Evolutionary conservation across 352 stramenopile genomes (phyloP).

Genomic region (Aphanomyces stellatus): DNA sequence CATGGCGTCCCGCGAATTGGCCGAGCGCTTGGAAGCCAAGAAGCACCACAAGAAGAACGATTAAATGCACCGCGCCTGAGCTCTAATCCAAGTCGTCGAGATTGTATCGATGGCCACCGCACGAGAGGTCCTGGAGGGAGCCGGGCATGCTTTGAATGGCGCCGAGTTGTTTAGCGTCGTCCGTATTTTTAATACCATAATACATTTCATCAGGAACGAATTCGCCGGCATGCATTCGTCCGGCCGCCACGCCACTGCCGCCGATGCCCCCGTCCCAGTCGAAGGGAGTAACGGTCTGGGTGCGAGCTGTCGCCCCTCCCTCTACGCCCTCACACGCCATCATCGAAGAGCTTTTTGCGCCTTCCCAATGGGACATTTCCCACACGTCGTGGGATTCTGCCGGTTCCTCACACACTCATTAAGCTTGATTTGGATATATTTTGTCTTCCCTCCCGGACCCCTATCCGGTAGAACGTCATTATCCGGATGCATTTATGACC

Average conservation of each 20-base stretch:
- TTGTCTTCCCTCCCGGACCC: not conserved
- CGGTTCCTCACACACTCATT: not conserved
- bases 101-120: not conserved
- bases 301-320: too few species aligned
- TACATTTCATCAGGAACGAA: not conserved
- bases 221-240: too few species aligned
- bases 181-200: not conserved
- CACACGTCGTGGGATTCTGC: too few species aligned
- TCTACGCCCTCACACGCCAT: too few species aligned
- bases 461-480: too few species aligned
- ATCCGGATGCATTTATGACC: not conserved
- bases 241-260: too few species aligned
- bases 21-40: conserved; percentile 40
- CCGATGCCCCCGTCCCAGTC: too few species aligned
- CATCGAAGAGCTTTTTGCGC: too few species aligned
- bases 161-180: not conserved
- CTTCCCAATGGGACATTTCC: too few species aligned
- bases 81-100: not conserved
- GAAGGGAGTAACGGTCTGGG: too few species aligned
- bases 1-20: conserved; percentile 65
- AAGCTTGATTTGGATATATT: not conserved
- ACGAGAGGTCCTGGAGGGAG: too few species aligned
- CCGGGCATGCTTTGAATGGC: not conserved
- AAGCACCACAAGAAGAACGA: conserved; percentile 41
- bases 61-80: not conserved